phyloP scores from a whole-genome alignment of 1,284 basidiomycete species.

The Megacollybia platyphylla region DNA sequence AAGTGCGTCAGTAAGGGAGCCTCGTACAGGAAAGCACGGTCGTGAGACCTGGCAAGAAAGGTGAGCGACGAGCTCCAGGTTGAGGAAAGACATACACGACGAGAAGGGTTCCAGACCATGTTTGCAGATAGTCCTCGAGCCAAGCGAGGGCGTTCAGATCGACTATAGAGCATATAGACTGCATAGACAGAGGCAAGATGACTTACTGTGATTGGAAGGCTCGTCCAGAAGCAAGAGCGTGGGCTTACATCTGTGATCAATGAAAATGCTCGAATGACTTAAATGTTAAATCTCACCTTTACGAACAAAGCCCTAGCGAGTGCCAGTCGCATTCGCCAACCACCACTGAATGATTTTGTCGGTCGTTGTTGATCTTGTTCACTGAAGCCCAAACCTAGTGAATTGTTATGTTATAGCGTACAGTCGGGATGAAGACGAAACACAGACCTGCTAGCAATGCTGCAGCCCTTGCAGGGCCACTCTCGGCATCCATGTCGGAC shows the following conservation, averaged over 20 bases:
- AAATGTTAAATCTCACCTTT: constrained; percentile 40
- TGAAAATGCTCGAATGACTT: neutral
- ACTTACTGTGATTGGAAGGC: constrained; percentile 91
- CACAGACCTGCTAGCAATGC: constrained; percentile 70
- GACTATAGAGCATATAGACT: constrained; percentile 24
- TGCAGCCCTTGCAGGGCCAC: constrained; percentile 88
- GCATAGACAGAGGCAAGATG: neutral
- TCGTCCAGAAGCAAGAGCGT: constrained; percentile 83
- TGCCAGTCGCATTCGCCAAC: constrained; percentile 88
- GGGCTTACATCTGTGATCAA: constrained; percentile 28
- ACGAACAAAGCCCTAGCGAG: constrained; percentile 88
- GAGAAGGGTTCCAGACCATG: constrained; percentile 88
- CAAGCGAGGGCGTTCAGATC: constrained; percentile 78
- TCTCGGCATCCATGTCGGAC: constrained; percentile 97
- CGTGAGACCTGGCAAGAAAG: constrained; percentile 67
- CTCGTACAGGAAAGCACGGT: constrained; percentile 85
- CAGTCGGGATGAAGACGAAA: neutral
- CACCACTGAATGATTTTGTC: constrained; percentile 90
- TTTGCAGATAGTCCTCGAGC: constrained; percentile 95
- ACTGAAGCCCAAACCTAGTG: constrained; percentile 75
- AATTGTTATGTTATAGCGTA: neutral
- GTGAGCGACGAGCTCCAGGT: neutral
- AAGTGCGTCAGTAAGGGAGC: constrained; percentile 2
- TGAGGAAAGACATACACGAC: constrained; percentile 59
- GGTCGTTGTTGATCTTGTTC: constrained; percentile 77